Conservation (phyloP, 176 grass and related monocot species). For the Eragrostis nindensis region DNA sequence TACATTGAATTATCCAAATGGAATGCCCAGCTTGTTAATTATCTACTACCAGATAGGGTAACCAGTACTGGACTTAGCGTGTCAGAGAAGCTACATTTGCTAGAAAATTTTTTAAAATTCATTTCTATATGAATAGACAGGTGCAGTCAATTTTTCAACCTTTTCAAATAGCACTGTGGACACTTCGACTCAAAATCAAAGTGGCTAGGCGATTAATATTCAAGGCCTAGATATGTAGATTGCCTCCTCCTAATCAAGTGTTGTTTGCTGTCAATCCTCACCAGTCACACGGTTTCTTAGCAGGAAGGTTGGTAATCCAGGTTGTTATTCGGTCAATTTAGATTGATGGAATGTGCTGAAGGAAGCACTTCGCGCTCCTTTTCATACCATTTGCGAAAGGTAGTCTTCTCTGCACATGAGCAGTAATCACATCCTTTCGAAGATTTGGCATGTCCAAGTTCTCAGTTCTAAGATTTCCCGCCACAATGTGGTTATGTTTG, state of each 20-base stretch:
- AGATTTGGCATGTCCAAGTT: conserved; percentile 17
- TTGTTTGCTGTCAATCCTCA: conserved; percentile 23
- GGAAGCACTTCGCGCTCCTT: not conserved
- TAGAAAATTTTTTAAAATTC: conserved; percentile 8
- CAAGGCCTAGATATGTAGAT: conserved; percentile 21
- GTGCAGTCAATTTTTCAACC: not conserved
- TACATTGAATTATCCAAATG: conserved; percentile 17
- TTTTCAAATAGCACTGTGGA: conserved; percentile 6
- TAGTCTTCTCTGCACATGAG: conserved; percentile 31
- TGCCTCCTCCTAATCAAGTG: not conserved
- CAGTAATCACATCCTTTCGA: conserved; percentile 25
- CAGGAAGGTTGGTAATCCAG: conserved; percentile 44
- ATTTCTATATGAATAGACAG: conserved; percentile 13
- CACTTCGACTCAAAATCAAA: not conserved
- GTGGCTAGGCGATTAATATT: conserved; percentile 19
- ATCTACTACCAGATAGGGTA: not conserved
- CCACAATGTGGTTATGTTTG: not conserved
- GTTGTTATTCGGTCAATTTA: conserved; percentile 45
- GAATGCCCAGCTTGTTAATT: not conserved
- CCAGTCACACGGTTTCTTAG: conserved; percentile 3
- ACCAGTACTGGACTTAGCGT: not conserved
- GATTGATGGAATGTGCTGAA: conserved; percentile 12
- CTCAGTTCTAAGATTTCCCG: not conserved
- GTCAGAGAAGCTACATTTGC: conserved; percentile 10
- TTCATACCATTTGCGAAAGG: conserved; percentile 15